Evolutionary conservation across 108 stramenopile genomes (phyloP), one percentile per base, ranked within the genome.

Genomic region (Fragilariopsis cylindrus): DNA sequence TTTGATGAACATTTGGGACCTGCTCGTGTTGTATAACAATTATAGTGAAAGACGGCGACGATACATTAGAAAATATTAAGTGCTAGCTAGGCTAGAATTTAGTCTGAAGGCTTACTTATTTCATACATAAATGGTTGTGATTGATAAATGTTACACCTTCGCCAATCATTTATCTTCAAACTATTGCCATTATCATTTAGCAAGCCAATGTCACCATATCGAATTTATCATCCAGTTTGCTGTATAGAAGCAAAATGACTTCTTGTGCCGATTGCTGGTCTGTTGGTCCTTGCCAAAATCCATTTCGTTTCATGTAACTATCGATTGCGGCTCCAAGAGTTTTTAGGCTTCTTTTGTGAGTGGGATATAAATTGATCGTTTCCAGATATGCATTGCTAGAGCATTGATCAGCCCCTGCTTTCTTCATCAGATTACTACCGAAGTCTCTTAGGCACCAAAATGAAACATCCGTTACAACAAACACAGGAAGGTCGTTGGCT

Each of bases 381-480:
- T 76, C 63, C 53, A 76, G 74, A 12, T 12, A 21, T 48, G 50
- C 75, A 11, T 78, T 72, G 8, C 57, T 57, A 15, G 53, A 19
- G 52, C 71, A 78, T 12, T 69, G 50, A 7, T 83, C 72, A 43
- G 68, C 55, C 15, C 44, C 46, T 3, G 50, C 80, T 2, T 53
- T 69, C 60, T 75, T 70, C 80, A 85, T 85, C 52, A 88, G 69
- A 7, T 47, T 40, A 3, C 79, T 88, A 7, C 82, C 84, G 70
- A 81, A 88, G 0, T 88, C 88, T 30, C 88, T 71, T 1, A 88
- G 63, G 9, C 75, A 72, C 73, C 73, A 85, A 75, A 83, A 88
- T 6, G 83, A 69, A 43, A 82, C 57, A 21, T 81, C 88, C 5
- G 72, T 48, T 12, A 83, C 76, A 16, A 81, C 88, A 73, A 88